Percentiles rank a stretch among this genome's conserved stretches.
phyloP scores from a whole-genome alignment of 1,139 yeast species.

The Casaregolazyma lundiana region DNA sequence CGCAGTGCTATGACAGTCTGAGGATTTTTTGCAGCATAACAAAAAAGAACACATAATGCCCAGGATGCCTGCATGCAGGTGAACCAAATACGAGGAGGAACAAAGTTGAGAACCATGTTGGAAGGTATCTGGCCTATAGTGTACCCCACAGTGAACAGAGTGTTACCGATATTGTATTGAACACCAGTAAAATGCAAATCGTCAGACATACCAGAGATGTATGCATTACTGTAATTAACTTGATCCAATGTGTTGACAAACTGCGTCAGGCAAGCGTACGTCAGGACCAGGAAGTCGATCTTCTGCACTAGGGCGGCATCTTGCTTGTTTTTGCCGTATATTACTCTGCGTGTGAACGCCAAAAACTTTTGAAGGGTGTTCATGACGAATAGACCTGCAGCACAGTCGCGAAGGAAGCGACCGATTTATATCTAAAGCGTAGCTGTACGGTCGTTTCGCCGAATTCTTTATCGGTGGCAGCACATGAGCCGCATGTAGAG shows the following conservation, averaged over 20 bases:
- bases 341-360: constrained; percentile 5
- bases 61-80: constrained; percentile 60
- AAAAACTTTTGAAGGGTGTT: constrained; percentile 2
- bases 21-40: constrained; percentile 45
- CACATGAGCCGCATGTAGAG: too few species aligned
- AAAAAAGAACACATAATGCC: constrained; percentile 59
- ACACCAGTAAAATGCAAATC: constrained; percentile 60
- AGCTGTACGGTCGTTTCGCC: too few species aligned
- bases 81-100: constrained; percentile 52
- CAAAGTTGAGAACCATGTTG: constrained; percentile 35
- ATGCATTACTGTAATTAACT: constrained; percentile 43
- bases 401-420: too few species aligned
- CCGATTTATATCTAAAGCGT: too few species aligned
- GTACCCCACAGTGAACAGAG: constrained; percentile 41
- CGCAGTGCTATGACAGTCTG: constrained; percentile 52
- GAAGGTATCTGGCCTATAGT: constrained; percentile 51
- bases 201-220: constrained; percentile 59
- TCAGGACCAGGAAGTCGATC: constrained; percentile 9
- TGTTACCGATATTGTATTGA: constrained; percentile 32
- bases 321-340: constrained; percentile 10
- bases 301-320: constrained; percentile 11
- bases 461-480: too few species aligned
- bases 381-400: too few species aligned
- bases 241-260: constrained; percentile 10
- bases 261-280: constrained; percentile 12